phyloP scores from a whole-genome alignment of 441 rosid species.

The Pelargonium myrrhifolium region DNA sequence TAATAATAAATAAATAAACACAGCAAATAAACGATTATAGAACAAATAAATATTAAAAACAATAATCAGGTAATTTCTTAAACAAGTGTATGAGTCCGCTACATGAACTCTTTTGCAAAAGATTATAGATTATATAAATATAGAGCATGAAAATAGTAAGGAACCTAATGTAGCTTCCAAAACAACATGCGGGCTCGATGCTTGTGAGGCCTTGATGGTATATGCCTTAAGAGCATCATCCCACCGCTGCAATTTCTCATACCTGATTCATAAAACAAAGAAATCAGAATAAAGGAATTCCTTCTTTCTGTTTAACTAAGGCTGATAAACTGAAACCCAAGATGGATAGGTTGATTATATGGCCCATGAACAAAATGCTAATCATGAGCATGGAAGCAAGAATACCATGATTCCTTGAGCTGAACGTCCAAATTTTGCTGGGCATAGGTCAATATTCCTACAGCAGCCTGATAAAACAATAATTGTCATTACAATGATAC shows the following conservation, averaged over 20 bases:
- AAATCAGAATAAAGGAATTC: conserved; percentile 11
- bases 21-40: not conserved
- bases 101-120: too few relatives aligned
- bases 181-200: conserved; percentile 67
- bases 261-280: conserved; percentile 45
- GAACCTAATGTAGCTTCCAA: conserved; percentile 93
- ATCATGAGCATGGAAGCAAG: conserved; percentile 3
- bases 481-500: conserved; percentile 20
- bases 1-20: not conserved
- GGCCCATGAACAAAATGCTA: not conserved
- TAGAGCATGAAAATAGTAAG: conserved; percentile 8
- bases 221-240: conserved; percentile 99
- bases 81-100: too few relatives aligned
- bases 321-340: not conserved
- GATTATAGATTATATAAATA: not conserved
- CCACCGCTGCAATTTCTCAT: conserved; percentile 99
- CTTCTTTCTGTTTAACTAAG: not conserved
- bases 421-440: conserved; percentile 88
- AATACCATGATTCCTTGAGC: conserved; percentile 95
- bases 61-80: too few relatives aligned
- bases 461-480: conserved; percentile 70
- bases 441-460: conserved; percentile 96
- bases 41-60: not conserved
- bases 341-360: too few relatives aligned
- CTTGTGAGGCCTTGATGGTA: conserved; percentile 80